Evolutionary conservation across 345 rosid species (phyloP).

Genomic region (Gossypium sturtianum): DNA sequence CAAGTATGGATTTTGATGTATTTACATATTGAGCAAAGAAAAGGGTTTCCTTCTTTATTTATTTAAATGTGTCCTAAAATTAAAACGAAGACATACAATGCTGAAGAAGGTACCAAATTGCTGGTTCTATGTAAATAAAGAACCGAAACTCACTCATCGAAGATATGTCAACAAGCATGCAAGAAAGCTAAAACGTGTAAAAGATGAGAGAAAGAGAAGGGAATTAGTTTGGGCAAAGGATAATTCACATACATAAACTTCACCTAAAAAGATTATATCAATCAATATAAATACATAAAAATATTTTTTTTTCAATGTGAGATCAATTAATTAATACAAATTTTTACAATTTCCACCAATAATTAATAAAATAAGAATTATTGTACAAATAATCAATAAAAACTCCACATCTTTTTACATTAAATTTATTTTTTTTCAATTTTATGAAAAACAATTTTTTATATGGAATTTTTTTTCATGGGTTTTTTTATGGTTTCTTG

Average conservation of each 20-base stretch:
- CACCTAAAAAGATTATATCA: neutral
- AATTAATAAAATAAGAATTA: too few species aligned
- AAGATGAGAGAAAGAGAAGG: neutral
- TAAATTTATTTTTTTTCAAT: too few species aligned
- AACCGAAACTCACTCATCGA: conserved; percentile 10
- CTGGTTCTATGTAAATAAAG: conserved; percentile 1
- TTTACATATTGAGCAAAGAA: neutral
- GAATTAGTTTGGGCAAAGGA: conserved; percentile 1
- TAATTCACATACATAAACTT: conserved; percentile 5
- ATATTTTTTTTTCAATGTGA: too few species aligned
- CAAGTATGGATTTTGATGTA: neutral
- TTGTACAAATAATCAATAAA: too few species aligned
- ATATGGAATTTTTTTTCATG: too few species aligned
- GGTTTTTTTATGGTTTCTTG: too few species aligned
- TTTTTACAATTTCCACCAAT: too few species aligned
- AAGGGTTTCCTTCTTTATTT: neutral
- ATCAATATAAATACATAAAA: neutral
- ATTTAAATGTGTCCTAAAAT: neutral
- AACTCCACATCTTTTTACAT: too few species aligned
- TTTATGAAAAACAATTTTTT: too few species aligned
- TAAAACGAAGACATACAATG: conserved; percentile 4
- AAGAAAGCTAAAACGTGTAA: conserved; percentile 11
- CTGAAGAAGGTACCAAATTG: neutral
- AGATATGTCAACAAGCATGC: conserved; percentile 21
- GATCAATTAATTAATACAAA: too few species aligned